These are phyloP conservation scores for Hygrophorus russula DNA, from an alignment of 768 basidiomycete genomes.

Conservation along the genomic window DNA sequence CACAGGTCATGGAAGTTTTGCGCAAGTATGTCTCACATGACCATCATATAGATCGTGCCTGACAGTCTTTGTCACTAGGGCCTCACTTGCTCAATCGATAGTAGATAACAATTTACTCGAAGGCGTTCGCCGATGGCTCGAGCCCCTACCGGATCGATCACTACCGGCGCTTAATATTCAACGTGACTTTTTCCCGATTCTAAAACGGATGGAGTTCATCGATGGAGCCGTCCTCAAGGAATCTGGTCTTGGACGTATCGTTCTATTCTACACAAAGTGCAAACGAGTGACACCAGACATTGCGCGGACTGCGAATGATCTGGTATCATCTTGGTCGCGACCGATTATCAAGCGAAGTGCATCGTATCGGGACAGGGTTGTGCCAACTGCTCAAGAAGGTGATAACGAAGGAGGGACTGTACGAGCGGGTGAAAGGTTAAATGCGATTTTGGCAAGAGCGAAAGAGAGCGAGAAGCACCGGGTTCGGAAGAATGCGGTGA, in stretches of 20 bases:
- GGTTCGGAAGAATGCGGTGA: constrained; percentile 69
- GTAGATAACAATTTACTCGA: constrained; percentile 92
- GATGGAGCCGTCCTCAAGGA: constrained; percentile 87
- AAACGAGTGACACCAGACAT: constrained; percentile 81
- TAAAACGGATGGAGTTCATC: constrained; percentile 87
- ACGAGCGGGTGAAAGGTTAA: constrained; percentile 42
- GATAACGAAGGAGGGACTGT: constrained; percentile 22
- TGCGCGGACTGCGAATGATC: constrained; percentile 67
- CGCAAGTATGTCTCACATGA: constrained; percentile 61
- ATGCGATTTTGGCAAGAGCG: constrained; percentile 57
- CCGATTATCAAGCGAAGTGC: constrained; percentile 88
- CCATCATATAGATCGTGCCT: constrained; percentile 6
- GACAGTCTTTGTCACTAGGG: constrained; percentile 29
- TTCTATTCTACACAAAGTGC: constrained; percentile 94
- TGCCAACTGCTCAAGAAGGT: constrained; percentile 43
- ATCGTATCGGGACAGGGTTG: constrained; percentile 63
- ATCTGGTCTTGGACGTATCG: constrained; percentile 76
- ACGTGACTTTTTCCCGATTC: constrained; percentile 73
- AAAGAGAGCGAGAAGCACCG: constrained; percentile 58
- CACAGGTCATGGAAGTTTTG: constrained; percentile 86
- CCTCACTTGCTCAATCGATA: constrained; percentile 81
- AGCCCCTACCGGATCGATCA: constrained; percentile 86
- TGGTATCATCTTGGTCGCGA: constrained; percentile 80
- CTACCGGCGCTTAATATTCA: constrained; percentile 95
- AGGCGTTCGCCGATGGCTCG: constrained; percentile 84